Evolutionary conservation across 192 early-diverging fungal genomes (phyloP), one percentile per base, ranked within the genome.

Genomic region (Linnemannia schmuckeri): DNA sequence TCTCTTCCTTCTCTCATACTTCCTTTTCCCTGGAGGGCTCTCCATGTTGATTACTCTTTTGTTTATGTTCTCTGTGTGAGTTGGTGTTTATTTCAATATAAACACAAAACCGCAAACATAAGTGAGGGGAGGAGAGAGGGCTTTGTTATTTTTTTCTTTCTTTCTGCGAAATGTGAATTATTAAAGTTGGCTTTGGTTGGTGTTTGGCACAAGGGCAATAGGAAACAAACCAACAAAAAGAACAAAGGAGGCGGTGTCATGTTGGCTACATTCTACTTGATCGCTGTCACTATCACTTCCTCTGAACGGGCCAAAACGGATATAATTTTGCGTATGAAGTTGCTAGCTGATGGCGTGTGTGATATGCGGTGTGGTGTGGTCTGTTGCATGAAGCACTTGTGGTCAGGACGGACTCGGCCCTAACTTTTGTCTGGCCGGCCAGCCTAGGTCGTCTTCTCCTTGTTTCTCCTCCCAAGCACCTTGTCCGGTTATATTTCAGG

Each of bases 151-250:
- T 20, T 18, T 24, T 27, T 9, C 61, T 15, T 66, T 3, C 24
- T 66, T 66, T 66, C 27, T 35, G 61, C 61, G 61, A 66, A 66
- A 66, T 66, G 27, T 12, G 61, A 66, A 66, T 66, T 66, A 66
- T 66, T 66, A 66, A 66, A 33, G 61, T 66, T 66, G 61, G 13
- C n/a, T 66, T 52, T 66, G 61, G 61, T 33, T 63, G 27, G 57
- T 63, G 61, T 66, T 66, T 66, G 61, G 61, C 61, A 33, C 61
- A 66, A 66, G 27, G 61, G 61, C 61, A 66, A 66, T 52, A 3
- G 49, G 20, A 66, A 66, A 55, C 6, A 55, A 55, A 57, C 55
- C 22, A 57, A 27, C 55, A 27, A 57, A n/a, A 57, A 7, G 17
- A 27, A 27, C 22, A 66, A 66, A 66, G 61, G 61, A 66, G 61